Evolutionary conservation across 495 filamentous ascomycete species (phyloP).

Genomic region (Hyaloscypha hepaticicola): DNA sequence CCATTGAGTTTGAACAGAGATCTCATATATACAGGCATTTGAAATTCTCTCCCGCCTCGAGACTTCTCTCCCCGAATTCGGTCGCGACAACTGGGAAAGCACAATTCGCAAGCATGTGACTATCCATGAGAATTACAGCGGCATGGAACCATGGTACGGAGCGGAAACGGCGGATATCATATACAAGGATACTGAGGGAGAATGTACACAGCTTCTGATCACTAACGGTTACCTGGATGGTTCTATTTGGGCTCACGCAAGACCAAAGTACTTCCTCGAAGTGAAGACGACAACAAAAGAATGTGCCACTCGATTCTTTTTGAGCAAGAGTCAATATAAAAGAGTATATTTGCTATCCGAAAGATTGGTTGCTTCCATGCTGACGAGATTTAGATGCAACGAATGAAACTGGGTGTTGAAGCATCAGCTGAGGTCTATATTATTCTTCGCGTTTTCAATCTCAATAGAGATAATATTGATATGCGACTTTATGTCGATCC

Average conservation of each 20-base stretch:
- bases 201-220: slow-evolving; percentile 37
- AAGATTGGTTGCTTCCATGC: neutral
- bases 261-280: slow-evolving; percentile 44
- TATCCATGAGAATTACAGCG: slow-evolving; percentile 38
- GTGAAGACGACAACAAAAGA: slow-evolving; percentile 45
- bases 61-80: slow-evolving; percentile 33
- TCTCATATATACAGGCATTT: slow-evolving; percentile 37
- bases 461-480: slow-evolving; percentile 34
- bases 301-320: slow-evolving; percentile 41
- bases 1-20: neutral
- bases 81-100: slow-evolving; percentile 43
- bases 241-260: slow-evolving; percentile 28
- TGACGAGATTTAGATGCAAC: slow-evolving; percentile 18
- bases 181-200: slow-evolving; percentile 39
- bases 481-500: slow-evolving; percentile 43
- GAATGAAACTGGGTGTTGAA: slow-evolving; percentile 11
- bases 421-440: slow-evolving; percentile 34
- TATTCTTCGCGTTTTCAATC: slow-evolving; percentile 43
- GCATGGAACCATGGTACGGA: slow-evolving; percentile 40
- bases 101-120: slow-evolving; percentile 42
- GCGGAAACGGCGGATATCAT: slow-evolving; percentile 44
- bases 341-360: slow-evolving; percentile 30
- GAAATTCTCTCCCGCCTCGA: slow-evolving; percentile 39
- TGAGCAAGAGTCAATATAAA: slow-evolving; percentile 43
- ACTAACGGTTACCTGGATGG: slow-evolving; percentile 35